A percentile compares a stretch with the other conserved stretches of the same genome.
Conservation (phyloP, 257 asterid genomes). For the Cordia subcordata region DNA sequence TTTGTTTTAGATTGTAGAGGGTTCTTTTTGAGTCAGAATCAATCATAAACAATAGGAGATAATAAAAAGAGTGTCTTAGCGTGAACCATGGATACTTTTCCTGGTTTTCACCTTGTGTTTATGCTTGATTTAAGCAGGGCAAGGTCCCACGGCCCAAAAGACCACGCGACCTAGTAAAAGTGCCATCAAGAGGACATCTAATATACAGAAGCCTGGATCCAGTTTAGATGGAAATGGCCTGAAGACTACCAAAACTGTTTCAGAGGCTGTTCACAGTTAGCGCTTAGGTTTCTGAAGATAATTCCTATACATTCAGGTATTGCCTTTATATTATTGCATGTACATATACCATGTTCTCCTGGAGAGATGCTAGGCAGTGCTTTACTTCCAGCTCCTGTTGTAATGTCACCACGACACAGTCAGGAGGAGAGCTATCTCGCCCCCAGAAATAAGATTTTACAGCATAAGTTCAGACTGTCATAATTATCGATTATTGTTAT, state of each 20-base stretch:
- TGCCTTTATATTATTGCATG: conserved; percentile 35
- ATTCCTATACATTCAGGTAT: conserved; percentile 22
- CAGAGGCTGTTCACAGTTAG: conserved; percentile 29
- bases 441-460: conserved; percentile 30
- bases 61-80: not conserved
- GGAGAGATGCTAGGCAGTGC: conserved; percentile 27
- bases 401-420: conserved; percentile 22
- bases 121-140: conserved; percentile 42
- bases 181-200: conserved; percentile 43
- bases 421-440: conserved; percentile 18
- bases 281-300: conserved; percentile 16
- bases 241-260: conserved; percentile 31
- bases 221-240: conserved; percentile 32
- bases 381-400: conserved; percentile 12
- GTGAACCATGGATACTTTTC: not conserved
- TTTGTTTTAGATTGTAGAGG: too few species aligned
- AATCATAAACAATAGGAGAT: not conserved
- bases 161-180: conserved; percentile 35
- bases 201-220: conserved; percentile 30
- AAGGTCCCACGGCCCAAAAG: conserved; percentile 38
- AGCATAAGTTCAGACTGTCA: conserved; percentile 18
- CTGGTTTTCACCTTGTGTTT: not conserved
- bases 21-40: too few species aligned
- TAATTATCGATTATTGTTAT: conserved; percentile 22
- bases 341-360: conserved; percentile 28